A percentile compares a stretch with the other conserved stretches of the same genome.
These are phyloP conservation scores for Penicillium psychrofluorescens DNA, from an alignment of 495 filamentous ascomycete genomes.

Conservation along the genomic window DNA sequence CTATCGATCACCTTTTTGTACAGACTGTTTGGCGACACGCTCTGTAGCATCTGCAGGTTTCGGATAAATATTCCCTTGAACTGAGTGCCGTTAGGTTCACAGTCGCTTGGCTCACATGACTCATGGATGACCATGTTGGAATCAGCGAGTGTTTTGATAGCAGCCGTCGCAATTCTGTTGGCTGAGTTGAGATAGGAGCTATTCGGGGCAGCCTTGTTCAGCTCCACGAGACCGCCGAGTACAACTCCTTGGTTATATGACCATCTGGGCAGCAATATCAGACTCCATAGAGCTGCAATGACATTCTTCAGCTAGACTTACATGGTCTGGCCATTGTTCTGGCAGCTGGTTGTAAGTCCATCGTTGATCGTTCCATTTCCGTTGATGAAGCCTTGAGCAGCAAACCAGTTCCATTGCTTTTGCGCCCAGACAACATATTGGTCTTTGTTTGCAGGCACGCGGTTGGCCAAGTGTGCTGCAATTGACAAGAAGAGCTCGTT, in stretches of 20 bases:
- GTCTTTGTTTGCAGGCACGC: constrained; percentile 38
- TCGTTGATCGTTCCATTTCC: constrained; percentile 62
- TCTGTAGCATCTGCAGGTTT: constrained; percentile 54
- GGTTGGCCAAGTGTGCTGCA: constrained; percentile 67
- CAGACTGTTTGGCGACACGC: constrained; percentile 38
- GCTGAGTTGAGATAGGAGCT: constrained; percentile 47
- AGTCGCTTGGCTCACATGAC: constrained; percentile 52
- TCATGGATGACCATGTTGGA: constrained; percentile 54
- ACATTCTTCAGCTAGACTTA: constrained; percentile 2
- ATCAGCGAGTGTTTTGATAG: constrained; percentile 48
- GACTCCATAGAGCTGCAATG: background rate
- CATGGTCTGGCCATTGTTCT: constrained; percentile 55
- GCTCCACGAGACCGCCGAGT: constrained; percentile 64
- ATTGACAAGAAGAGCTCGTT: constrained; percentile 69
- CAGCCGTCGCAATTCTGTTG: constrained; percentile 56
- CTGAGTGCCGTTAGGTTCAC: constrained; percentile 54
- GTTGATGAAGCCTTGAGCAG: constrained; percentile 57
- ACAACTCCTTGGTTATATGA: constrained; percentile 80
- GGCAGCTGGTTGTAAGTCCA: constrained; percentile 53
- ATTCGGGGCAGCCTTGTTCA: constrained; percentile 49
- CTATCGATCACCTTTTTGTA: constrained; percentile 49
- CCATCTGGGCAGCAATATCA: constrained; percentile 30
- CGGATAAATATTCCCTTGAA: constrained; percentile 80
- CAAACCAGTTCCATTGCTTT: constrained; percentile 64
- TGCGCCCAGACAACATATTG: constrained; percentile 52